These are phyloP conservation scores for Fusarium luffae DNA, from an alignment of 2,329 filamentous ascomycete genomes.

Conservation along the genomic window DNA sequence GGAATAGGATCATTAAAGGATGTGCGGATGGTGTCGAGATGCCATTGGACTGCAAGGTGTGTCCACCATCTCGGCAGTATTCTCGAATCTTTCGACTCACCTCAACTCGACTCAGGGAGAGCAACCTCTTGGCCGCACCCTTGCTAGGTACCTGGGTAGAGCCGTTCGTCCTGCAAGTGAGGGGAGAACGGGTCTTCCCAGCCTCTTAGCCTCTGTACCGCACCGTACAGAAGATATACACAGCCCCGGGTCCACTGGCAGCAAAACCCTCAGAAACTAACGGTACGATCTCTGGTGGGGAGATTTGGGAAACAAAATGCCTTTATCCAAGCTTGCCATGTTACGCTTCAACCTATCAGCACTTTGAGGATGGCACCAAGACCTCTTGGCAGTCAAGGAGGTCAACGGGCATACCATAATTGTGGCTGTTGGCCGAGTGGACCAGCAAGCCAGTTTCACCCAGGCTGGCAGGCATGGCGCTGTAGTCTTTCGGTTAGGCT, in stretches of 20 bases:
- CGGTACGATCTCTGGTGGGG: constrained; percentile 29
- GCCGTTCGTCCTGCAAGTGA: constrained; percentile 26
- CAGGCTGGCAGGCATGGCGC: constrained; percentile 26
- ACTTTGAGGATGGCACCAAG: constrained; percentile 3
- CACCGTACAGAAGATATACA: constrained; percentile 26
- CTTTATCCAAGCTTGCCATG: constrained; percentile 17
- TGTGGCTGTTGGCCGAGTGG: constrained; percentile 43
- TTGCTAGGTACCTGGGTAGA: constrained; percentile 20
- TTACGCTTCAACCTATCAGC: constrained; percentile 41
- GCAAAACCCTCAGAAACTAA: constrained; percentile 1
- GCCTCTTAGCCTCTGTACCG: neutral
- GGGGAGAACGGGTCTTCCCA: constrained; percentile 17
- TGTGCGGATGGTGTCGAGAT: neutral
- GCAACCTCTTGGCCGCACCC: constrained; percentile 29
- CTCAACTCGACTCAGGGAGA: neutral
- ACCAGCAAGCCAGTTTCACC: constrained; percentile 37
- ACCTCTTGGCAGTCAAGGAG: constrained; percentile 38
- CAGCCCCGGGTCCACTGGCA: constrained; percentile 38
- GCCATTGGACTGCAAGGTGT: constrained; percentile 36
- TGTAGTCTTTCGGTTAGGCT: constrained; percentile 34
- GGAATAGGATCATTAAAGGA: neutral
- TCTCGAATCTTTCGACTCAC: constrained; percentile 30
- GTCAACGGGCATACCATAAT: constrained; percentile 33
- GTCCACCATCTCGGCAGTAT: constrained; percentile 7
- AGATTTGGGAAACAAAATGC: constrained; percentile 9